Evolutionary conservation across 2,329 filamentous ascomycete species (phyloP), one percentile per base, ranked within the genome.

Genomic region (Claviceps quebecensis): DNA sequence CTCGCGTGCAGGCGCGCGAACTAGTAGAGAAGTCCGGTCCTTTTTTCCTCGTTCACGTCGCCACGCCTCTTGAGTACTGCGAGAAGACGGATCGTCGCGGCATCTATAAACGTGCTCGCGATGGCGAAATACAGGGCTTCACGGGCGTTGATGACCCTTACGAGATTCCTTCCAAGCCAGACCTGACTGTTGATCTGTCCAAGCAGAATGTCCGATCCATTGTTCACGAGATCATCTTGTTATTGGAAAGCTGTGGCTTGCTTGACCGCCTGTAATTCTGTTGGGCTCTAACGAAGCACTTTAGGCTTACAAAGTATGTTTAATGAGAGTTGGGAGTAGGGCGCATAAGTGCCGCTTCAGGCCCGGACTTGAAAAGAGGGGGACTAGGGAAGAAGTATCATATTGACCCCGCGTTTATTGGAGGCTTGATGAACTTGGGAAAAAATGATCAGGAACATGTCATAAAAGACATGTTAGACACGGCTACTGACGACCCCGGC

Each of bases 91-190:
- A 98, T 71, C 90, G 88, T 75, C 79, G 85, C 55, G 93, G 93
- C 54, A 83, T 95, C 64, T 98, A 97, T 71, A 78, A 78, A 58
- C 80, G 81, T 66, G 93, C 93, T 41, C 80, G 93, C 56, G 78
- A 76, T 19, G 93, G 93, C 53, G 86, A 95, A 74, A 94, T 98
- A 71, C 93, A 90, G 81, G 90, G 90, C 57, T 98, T 98, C 78
- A 98, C 93, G 7, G 93, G 93, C 62, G 89, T 98, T 52, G 91
- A 97, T 66, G 91, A 97, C 73, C 90, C 93, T 47, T 98, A 98
- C 66, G 93, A 98, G 81, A 65, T 69, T 22, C 93, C 93, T 9
- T 62, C 71, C 58, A 89, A 91, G 71, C 80, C 90, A 36, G 83
- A 97, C 66, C 75, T 98, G 57, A 80, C 81, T 5, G 91, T 97